Evolutionary conservation across 2,329 filamentous ascomycete genomes (phyloP).

Genomic region (Emergomyces orientalis): DNA sequence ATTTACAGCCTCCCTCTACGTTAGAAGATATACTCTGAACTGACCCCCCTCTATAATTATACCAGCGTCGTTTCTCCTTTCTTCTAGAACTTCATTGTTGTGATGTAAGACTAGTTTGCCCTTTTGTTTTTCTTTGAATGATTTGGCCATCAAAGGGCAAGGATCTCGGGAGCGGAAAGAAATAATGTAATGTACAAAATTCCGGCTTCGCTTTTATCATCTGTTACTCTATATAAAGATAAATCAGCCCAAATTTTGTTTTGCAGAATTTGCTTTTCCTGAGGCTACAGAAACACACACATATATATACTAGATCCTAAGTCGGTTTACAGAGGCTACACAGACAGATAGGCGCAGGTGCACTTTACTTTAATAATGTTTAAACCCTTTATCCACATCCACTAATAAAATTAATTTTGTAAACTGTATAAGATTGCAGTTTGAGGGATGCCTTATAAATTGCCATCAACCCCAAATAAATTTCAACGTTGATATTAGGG

Average conservation of each 20-base stretch:
- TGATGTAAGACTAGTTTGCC: not conserved
- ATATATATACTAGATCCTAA: not conserved
- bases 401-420: not conserved
- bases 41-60: not conserved
- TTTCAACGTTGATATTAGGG: no score
- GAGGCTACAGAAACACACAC: not conserved
- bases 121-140: not conserved
- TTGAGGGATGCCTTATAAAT: no score
- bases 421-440: no score
- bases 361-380: not conserved
- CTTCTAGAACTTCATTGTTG: not conserved
- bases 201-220: not conserved
- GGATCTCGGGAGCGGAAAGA: not conserved
- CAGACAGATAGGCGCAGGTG: not conserved
- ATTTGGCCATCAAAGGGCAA: not conserved
- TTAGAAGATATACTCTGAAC: constrained; percentile 15
- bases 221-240: not conserved
- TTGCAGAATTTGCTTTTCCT: no score
- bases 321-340: not conserved
- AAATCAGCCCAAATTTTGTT: not conserved
- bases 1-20: not conserved
- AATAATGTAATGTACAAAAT: not conserved
- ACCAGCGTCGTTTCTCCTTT: not conserved
- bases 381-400: not conserved
- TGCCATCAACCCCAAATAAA: no score